Percentiles rank a stretch among this genome's conserved stretches.
Conservation (phyloP, 805 yeast species). For the Komagataella mondaviorum region DNA sequence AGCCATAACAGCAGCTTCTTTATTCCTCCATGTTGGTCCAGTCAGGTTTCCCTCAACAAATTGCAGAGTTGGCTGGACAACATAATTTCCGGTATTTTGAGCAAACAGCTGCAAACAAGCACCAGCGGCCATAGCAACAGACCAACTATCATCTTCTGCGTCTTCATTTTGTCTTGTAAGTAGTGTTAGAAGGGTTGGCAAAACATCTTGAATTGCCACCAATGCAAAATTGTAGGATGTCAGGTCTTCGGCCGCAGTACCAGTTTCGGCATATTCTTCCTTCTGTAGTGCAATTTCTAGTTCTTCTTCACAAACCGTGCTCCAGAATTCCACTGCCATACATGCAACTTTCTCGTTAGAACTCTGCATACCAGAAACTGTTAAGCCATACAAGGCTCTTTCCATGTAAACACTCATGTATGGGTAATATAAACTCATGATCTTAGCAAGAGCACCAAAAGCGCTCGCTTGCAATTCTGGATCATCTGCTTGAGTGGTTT, state of each 20-base stretch:
- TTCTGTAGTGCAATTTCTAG: constrained; percentile 61
- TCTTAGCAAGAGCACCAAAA: constrained; percentile 87
- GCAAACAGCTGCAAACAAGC: constrained; percentile 93
- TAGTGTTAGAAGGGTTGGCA: constrained; percentile 72
- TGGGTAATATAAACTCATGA: constrained; percentile 79
- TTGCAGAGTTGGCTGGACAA: constrained; percentile 71
- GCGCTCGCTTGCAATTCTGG: constrained; percentile 84
- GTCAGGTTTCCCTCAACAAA: constrained; percentile 71
- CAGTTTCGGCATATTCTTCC: constrained; percentile 43
- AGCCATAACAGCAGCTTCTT: constrained; percentile 99
- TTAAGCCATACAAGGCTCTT: constrained; percentile 82
- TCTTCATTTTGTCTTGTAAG: constrained; percentile 86
- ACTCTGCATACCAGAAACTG: constrained; percentile 86
- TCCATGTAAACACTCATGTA: constrained; percentile 96
- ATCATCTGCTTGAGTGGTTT: constrained; percentile 88
- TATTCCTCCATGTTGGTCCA: constrained; percentile 59
- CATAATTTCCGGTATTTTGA: constrained; percentile 74
- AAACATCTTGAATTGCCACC: constrained; percentile 70
- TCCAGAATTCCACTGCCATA: constrained; percentile 99
- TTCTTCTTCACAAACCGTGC: constrained; percentile 98
- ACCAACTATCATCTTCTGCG: constrained; percentile 94
- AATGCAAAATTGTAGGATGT: constrained; percentile 70
- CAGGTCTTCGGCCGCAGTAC: constrained; percentile 23
- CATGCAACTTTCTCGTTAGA: constrained; percentile 77
- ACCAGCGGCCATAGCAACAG: constrained; percentile 97